A percentile compares a stretch with the other conserved stretches of the same genome.
Evolutionary conservation across 257 asterid species (phyloP).

Genomic region (Striga asiatica): DNA sequence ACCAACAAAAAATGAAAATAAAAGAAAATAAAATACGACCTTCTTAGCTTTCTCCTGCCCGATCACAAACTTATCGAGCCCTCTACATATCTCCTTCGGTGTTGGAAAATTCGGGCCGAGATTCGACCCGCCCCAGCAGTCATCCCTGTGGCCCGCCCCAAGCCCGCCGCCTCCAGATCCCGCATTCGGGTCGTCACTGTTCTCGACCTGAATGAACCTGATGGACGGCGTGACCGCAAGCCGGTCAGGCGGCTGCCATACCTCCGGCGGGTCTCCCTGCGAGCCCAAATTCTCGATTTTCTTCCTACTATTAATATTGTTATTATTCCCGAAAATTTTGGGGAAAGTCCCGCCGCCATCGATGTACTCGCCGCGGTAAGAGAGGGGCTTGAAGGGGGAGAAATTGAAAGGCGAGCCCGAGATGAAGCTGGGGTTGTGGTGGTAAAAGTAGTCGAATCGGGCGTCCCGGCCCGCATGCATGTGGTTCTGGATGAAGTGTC

Average conservation of each 20-base stretch:
- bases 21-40: constrained; percentile 25
- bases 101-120: constrained; percentile 73
- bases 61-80: constrained; percentile 92
- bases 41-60: constrained; percentile 97
- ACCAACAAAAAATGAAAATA: neutral
- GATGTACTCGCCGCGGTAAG: constrained; percentile 34
- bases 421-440: constrained; percentile 18
- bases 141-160: constrained; percentile 45
- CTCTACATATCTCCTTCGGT: constrained; percentile 91
- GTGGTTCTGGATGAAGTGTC: constrained; percentile 52
- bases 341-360: constrained; percentile 22
- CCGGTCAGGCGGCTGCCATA: constrained; percentile 94
- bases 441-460: constrained; percentile 22
- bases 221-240: constrained; percentile 67
- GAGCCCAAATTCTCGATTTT: constrained; percentile 35
- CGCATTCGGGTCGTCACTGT: constrained; percentile 33
- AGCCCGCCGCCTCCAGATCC: constrained; percentile 57
- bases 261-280: constrained; percentile 94
- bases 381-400: constrained; percentile 42
- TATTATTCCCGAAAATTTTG: constrained; percentile 16
- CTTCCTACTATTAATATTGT: constrained; percentile 4
- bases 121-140: constrained; percentile 90
- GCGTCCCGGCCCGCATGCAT: constrained; percentile 48
- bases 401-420: constrained; percentile 35
- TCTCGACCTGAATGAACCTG: constrained; percentile 45